A percentile compares a stretch with the other conserved stretches of the same genome.
Conservation (phyloP, 208 protist species). For the Trypanosomatidae sp. region DNA sequence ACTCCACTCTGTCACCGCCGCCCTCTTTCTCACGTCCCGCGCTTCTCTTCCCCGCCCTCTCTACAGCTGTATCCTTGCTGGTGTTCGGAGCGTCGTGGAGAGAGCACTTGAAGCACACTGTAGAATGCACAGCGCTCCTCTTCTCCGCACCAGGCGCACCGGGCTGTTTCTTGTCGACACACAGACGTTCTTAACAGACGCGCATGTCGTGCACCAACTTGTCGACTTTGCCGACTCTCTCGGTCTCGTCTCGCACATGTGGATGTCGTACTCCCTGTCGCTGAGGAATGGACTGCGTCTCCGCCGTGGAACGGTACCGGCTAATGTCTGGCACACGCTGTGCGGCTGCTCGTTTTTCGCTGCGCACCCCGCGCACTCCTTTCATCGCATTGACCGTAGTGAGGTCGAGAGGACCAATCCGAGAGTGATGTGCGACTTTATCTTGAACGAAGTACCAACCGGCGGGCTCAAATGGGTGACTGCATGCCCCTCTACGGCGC, state of each 20-base stretch:
- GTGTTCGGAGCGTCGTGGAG: background rate
- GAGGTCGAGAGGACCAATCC: background rate
- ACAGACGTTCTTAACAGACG: background rate
- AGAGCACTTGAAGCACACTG: background rate
- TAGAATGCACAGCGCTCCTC: background rate
- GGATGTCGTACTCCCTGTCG: slow-evolving; percentile 2
- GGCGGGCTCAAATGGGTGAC: background rate
- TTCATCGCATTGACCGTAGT: background rate
- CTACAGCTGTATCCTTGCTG: background rate
- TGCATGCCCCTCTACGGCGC: slow-evolving; percentile 5
- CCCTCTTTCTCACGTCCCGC: background rate
- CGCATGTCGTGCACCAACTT: slow-evolving; percentile 7
- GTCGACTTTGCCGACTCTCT: background rate
- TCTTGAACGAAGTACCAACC: background rate
- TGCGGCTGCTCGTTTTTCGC: slow-evolving; percentile 10
- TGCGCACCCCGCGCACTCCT: slow-evolving; percentile 1
- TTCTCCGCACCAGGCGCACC: background rate
- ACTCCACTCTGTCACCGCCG: background rate
- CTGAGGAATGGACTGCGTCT: background rate
- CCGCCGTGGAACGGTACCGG: slow-evolving; percentile 1
- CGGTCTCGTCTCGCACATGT: slow-evolving; percentile 1
- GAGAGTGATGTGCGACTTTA: background rate
- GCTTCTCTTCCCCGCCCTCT: background rate
- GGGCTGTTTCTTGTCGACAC: background rate
- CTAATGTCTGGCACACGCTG: slow-evolving; percentile 19